Percentiles rank a stretch among this genome's conserved stretches.
These are phyloP conservation scores for Mortierella sp. DNA, from an alignment of 371 early-diverging fungal genomes.

Conservation along the genomic window DNA sequence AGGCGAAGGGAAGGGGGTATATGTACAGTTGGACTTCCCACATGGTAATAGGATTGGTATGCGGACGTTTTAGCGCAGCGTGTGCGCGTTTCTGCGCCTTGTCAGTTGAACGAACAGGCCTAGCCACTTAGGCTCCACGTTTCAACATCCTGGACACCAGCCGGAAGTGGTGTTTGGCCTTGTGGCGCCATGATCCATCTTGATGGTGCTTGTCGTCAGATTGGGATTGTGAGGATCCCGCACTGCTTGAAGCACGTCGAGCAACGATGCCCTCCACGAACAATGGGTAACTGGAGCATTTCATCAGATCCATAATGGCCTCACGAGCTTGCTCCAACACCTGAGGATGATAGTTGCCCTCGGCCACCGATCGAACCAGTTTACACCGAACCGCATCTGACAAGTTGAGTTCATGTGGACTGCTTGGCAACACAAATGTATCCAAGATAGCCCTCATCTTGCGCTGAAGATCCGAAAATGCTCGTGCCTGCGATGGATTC, in stretches of 20 bases:
- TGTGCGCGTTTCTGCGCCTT: too few relatives aligned
- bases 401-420: slow-evolving; percentile 40
- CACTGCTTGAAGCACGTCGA: slow-evolving; percentile 1
- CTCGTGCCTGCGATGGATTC: slow-evolving; percentile 16
- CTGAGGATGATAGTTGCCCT: slow-evolving; percentile 34
- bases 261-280: slow-evolving; percentile 21
- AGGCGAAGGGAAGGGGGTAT: too few relatives aligned
- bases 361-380: slow-evolving; percentile 16
- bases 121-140: not conserved
- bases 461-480: slow-evolving; percentile 33
- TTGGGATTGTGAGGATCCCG: not conserved
- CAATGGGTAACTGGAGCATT: slow-evolving; percentile 30
- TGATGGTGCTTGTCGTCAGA: slow-evolving; percentile 1
- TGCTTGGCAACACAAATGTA: slow-evolving; percentile 20
- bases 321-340: slow-evolving; percentile 17
- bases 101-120: too few relatives aligned
- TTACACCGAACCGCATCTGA: slow-evolving; percentile 20
- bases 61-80: too few relatives aligned
- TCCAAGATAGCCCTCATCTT: slow-evolving; percentile 36
- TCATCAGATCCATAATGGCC: slow-evolving; percentile 37
- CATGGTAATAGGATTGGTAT: too few relatives aligned
- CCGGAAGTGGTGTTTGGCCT: slow-evolving; percentile 19
- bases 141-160: slow-evolving; percentile 22
- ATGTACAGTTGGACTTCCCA: too few relatives aligned
- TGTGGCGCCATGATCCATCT: slow-evolving; percentile 11